Conservation (phyloP, 768 basidiomycete species). For the Termitomyces sp. region DNA sequence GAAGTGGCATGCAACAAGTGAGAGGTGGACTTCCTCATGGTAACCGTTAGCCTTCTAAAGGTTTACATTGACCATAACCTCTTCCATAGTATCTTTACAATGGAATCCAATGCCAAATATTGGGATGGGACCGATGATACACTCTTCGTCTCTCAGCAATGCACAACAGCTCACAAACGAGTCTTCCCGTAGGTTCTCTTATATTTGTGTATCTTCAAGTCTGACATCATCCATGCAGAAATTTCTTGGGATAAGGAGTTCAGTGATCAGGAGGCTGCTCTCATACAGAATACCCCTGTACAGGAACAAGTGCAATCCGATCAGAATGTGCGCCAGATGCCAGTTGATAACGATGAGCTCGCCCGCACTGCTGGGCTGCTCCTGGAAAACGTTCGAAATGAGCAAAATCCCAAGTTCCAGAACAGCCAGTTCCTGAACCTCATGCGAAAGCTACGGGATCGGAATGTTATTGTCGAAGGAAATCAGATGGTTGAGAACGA, state of each 20-base stretch:
- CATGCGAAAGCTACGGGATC: slow-evolving; percentile 82
- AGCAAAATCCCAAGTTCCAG: slow-evolving; percentile 79
- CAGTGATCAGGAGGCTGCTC: slow-evolving; percentile 43
- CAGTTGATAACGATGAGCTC: slow-evolving; percentile 58
- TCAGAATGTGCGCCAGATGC: slow-evolving; percentile 12
- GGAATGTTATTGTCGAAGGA: slow-evolving; percentile 70
- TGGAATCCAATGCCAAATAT: slow-evolving; percentile 32
- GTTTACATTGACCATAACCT: not conserved
- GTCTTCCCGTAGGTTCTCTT: slow-evolving; percentile 5
- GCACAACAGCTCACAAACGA: slow-evolving; percentile 15
- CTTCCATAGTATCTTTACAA: slow-evolving; percentile 27
- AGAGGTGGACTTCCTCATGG: slow-evolving; percentile 14
- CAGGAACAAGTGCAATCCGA: slow-evolving; percentile 15
- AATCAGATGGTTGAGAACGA: slow-evolving; percentile 66
- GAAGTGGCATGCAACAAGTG: not conserved
- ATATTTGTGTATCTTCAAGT: not conserved
- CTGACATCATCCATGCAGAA: slow-evolving; percentile 20
- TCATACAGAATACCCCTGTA: slow-evolving; percentile 11
- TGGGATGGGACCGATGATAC: slow-evolving; percentile 27
- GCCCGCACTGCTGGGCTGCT: slow-evolving; percentile 76
- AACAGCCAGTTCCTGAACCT: slow-evolving; percentile 80
- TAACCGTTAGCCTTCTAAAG: slow-evolving; percentile 1
- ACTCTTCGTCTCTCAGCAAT: slow-evolving; percentile 22
- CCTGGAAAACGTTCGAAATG: slow-evolving; percentile 67
- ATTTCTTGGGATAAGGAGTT: slow-evolving; percentile 65